Evolutionary conservation across 257 asterid species (phyloP).

Genomic region (Plantago elongata): DNA sequence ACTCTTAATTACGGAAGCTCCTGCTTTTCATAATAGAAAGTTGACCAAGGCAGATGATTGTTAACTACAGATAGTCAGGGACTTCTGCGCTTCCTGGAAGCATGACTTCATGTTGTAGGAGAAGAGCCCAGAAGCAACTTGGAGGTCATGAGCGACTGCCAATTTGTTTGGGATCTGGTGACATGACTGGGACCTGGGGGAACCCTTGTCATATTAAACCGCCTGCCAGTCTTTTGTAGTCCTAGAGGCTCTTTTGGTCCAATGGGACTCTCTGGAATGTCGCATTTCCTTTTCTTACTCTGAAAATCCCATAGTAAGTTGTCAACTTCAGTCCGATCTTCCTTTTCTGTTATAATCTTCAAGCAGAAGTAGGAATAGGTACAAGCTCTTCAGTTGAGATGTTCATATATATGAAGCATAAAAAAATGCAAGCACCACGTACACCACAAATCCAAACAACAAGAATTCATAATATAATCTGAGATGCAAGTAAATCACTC

Average conservation of each 20-base stretch:
- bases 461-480: too few species aligned
- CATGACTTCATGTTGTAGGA: conserved; percentile 35
- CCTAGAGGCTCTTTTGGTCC: conserved; percentile 41
- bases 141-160: conserved; percentile 19
- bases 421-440: too few species aligned
- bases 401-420: too few species aligned
- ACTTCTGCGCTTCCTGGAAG: conserved; percentile 23
- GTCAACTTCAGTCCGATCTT: conserved; percentile 48
- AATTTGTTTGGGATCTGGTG: conserved; percentile 22
- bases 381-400: neutral
- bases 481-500: too few species aligned
- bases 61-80: conserved; percentile 15
- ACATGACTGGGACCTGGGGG: conserved; percentile 19
- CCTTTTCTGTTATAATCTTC: conserved; percentile 25
- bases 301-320: conserved; percentile 52
- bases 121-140: conserved; percentile 47
- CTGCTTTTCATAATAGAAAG: too few species aligned
- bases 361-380: neutral
- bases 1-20: too few species aligned
- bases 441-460: too few species aligned
- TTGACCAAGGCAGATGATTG: too few species aligned
- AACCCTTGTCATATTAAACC: conserved; percentile 24
- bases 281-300: conserved; percentile 48
- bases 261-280: conserved; percentile 34
- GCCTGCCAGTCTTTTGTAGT: conserved; percentile 27